Conservation (phyloP, 148 eudicot genomes). For the Cornus controversa region DNA sequence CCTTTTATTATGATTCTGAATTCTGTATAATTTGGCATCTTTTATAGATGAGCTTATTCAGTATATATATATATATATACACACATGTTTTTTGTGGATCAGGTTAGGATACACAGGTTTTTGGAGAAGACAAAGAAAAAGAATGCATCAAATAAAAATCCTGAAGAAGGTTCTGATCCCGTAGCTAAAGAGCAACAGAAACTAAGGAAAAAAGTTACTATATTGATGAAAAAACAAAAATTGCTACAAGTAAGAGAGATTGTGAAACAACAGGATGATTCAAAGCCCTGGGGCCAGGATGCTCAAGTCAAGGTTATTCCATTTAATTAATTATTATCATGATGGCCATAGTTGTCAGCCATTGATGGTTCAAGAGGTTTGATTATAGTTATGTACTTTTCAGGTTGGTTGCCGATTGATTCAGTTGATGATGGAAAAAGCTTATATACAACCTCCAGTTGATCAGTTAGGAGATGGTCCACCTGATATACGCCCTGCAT, state of each 20-base stretch:
- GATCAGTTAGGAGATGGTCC: constrained; percentile 71
- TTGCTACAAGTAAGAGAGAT: constrained; percentile 48
- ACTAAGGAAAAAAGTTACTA: constrained; percentile 52
- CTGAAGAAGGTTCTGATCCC: constrained; percentile 38
- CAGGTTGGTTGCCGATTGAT: constrained; percentile 84
- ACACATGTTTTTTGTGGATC: constrained; percentile 14
- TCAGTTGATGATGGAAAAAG: constrained; percentile 75
- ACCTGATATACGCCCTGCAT: constrained; percentile 91
- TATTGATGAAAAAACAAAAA: constrained; percentile 67
- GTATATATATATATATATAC: not conserved
- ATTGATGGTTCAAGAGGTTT: not conserved
- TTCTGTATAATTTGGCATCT: not conserved
- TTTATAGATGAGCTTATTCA: not conserved
- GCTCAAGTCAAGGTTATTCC: constrained; percentile 65
- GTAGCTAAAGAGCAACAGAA: constrained; percentile 41
- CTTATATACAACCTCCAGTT: constrained; percentile 80
- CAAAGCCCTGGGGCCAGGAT: constrained; percentile 78
- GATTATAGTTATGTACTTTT: constrained; percentile 2
- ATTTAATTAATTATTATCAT: not conserved
- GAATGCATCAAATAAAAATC: constrained; percentile 17
- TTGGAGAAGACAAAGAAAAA: constrained; percentile 61
- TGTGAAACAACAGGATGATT: constrained; percentile 60
- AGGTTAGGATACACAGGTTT: constrained; percentile 66
- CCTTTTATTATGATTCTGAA: not conserved
- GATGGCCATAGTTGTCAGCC: not conserved